These are phyloP conservation scores for Metschnikowia gruessii DNA, from an alignment of 805 yeast genomes.

Conservation along the genomic window DNA sequence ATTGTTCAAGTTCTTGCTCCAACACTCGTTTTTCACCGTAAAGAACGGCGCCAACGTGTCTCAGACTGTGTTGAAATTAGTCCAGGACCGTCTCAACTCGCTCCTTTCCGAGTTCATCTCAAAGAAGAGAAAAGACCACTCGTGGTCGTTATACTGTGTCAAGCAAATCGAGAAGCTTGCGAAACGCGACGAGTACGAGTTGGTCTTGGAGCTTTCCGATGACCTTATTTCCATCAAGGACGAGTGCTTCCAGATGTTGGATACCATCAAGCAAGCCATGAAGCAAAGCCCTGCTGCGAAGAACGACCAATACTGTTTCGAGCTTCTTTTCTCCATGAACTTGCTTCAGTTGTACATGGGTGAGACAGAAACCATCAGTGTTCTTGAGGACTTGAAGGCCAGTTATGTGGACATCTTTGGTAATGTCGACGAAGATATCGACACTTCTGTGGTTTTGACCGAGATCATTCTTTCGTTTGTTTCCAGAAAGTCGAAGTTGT, in stretches of 20 bases:
- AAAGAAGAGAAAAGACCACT: constrained; percentile 41
- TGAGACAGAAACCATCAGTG: constrained; percentile 69
- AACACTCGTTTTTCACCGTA: constrained; percentile 39
- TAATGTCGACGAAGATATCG: constrained; percentile 24
- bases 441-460: constrained; percentile 35
- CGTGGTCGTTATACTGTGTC: constrained; percentile 63
- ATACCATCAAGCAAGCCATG: constrained; percentile 24
- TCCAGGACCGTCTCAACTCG: constrained; percentile 65
- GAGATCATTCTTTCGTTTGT: constrained; percentile 46
- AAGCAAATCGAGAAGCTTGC: constrained; percentile 32
- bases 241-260: constrained; percentile 49
- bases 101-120: constrained; percentile 58
- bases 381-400: constrained; percentile 66
- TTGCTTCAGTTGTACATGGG: constrained; percentile 75
- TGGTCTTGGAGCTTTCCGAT: constrained; percentile 51
- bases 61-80: constrained; percentile 38
- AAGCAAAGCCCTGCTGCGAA: constrained; percentile 21
- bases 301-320: constrained; percentile 61
- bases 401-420: constrained; percentile 51
- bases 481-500: constrained; percentile 36
- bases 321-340: constrained; percentile 72
- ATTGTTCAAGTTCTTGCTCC: constrained; percentile 39
- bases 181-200: constrained; percentile 18
- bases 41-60: constrained; percentile 23
- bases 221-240: constrained; percentile 48